A percentile compares a stretch with the other conserved stretches of the same genome.
Conservation (phyloP, 257 asterid genomes). For the Przewalskia tangutica region DNA sequence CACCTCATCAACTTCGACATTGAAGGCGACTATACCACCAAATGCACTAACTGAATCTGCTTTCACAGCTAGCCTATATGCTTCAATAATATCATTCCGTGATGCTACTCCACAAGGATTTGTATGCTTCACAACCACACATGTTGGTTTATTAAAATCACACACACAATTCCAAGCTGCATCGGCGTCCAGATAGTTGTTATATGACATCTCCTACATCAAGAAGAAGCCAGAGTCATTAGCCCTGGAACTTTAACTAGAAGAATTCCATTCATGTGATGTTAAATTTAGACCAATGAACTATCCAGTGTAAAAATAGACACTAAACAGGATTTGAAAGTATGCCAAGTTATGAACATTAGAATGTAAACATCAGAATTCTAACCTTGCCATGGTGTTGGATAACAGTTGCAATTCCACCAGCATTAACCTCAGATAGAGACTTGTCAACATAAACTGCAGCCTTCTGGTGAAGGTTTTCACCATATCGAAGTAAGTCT, state of each 20-base stretch:
- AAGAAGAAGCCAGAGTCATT: not conserved
- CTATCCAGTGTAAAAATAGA: not conserved
- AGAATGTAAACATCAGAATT: not conserved
- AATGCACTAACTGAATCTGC: constrained; percentile 98
- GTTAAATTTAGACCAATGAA: not conserved
- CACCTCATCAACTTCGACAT: constrained; percentile 96
- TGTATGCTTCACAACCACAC: constrained; percentile 92
- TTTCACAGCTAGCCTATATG: constrained; percentile 87
- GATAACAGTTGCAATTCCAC: constrained; percentile 86
- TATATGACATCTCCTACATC: constrained; percentile 91
- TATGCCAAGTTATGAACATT: not conserved
- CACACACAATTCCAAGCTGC: constrained; percentile 99
- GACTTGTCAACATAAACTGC: constrained; percentile 88
- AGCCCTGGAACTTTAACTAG: not conserved
- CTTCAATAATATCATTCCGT: constrained; percentile 69
- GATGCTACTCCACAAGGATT: constrained; percentile 99
- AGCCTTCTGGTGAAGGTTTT: constrained; percentile 96
- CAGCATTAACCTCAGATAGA: constrained; percentile 87
- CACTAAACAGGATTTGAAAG: not conserved
- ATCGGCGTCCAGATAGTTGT: constrained; percentile 88
- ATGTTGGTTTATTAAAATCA: constrained; percentile 82
- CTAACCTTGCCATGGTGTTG: constrained; percentile 96
- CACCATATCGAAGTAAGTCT: constrained; percentile 92
- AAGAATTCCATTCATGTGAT: not conserved
- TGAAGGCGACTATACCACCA: constrained; percentile 98